These are phyloP conservation scores for Fusarium buxicola DNA, from an alignment of 2,329 filamentous ascomycete genomes.

Conservation along the genomic window DNA sequence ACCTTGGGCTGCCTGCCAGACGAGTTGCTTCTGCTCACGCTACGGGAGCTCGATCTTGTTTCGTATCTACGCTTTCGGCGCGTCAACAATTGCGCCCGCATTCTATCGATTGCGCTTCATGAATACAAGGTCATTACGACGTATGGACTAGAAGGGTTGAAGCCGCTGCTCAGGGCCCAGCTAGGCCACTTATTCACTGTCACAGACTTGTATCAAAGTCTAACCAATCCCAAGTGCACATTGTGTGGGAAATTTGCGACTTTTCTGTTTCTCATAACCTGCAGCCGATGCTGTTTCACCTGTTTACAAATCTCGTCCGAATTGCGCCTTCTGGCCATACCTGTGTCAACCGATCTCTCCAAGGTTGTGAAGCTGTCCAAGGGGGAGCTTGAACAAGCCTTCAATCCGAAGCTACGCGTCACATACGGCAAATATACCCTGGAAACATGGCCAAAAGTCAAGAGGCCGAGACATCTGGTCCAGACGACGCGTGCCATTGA, in stretches of 20 bases:
- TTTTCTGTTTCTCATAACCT: slow-evolving; percentile 12
- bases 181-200: slow-evolving; percentile 4
- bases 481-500: not conserved
- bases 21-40: slow-evolving; percentile 12
- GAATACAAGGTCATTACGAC: slow-evolving; percentile 4
- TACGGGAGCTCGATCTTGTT: slow-evolving; percentile 10
- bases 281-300: slow-evolving; percentile 21
- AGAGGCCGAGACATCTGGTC: slow-evolving; percentile 11
- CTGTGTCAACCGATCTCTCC: not conserved
- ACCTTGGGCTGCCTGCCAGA: not conserved
- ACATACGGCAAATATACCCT: slow-evolving; percentile 21
- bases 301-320: slow-evolving; percentile 16
- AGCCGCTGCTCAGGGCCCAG: slow-evolving; percentile 8
- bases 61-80: slow-evolving; percentile 17
- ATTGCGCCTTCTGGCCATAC: slow-evolving; percentile 5
- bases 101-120: not conserved
- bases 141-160: slow-evolving; percentile 14
- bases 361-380: not conserved
- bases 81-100: slow-evolving; percentile 8
- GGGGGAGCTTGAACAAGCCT: slow-evolving; percentile 5
- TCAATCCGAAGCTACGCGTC: slow-evolving; percentile 5
- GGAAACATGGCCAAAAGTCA: slow-evolving; percentile 13
- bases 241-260: slow-evolving; percentile 17
- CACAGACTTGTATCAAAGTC: not conserved
- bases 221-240: not conserved